phyloP scores from a whole-genome alignment of 257 asterid genomes.

The Echium plantagineum region DNA sequence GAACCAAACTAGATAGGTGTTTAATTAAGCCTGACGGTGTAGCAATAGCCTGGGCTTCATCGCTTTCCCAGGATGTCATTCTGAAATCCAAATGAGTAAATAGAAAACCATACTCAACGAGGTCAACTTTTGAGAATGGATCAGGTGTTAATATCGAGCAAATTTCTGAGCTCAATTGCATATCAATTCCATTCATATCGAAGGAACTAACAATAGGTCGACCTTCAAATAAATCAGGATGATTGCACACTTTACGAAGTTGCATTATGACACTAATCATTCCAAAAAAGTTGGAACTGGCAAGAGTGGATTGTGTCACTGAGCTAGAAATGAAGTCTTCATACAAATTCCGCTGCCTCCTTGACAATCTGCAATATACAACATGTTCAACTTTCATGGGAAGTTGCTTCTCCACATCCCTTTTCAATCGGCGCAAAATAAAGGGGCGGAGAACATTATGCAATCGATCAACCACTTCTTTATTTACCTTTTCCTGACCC shows the following conservation, averaged over 20 bases:
- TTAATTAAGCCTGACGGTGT: constrained; percentile 70
- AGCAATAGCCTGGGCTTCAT: constrained; percentile 74
- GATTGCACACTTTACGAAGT: constrained; percentile 90
- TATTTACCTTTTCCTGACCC: constrained; percentile 95
- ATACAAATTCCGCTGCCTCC: constrained; percentile 93
- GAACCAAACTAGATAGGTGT: constrained; percentile 26
- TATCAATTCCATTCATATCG: constrained; percentile 80
- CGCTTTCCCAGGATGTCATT: constrained; percentile 95
- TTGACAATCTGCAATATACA: constrained; percentile 86
- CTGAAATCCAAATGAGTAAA: constrained; percentile 75
- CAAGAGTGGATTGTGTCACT: constrained; percentile 94
- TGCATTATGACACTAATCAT: constrained; percentile 8
- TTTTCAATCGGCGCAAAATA: constrained; percentile 94
- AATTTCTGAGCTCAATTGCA: constrained; percentile 74
- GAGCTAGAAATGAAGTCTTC: constrained; percentile 98
- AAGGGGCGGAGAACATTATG: constrained; percentile 97
- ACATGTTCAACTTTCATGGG: constrained; percentile 84
- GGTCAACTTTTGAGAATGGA: constrained; percentile 61
- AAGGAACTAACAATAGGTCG: constrained; percentile 95
- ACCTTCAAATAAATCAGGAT: constrained; percentile 96
- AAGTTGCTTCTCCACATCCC: constrained; percentile 89
- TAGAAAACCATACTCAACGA: constrained; percentile 57
- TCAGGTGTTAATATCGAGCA: constrained; percentile 53
- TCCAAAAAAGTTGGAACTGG: constrained; percentile 56
- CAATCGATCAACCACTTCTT: constrained; percentile 97